Base-by-base conservation (phyloP, 2,329 filamentous ascomycete genomes). In the Neocucurbitaria cava region DNA sequence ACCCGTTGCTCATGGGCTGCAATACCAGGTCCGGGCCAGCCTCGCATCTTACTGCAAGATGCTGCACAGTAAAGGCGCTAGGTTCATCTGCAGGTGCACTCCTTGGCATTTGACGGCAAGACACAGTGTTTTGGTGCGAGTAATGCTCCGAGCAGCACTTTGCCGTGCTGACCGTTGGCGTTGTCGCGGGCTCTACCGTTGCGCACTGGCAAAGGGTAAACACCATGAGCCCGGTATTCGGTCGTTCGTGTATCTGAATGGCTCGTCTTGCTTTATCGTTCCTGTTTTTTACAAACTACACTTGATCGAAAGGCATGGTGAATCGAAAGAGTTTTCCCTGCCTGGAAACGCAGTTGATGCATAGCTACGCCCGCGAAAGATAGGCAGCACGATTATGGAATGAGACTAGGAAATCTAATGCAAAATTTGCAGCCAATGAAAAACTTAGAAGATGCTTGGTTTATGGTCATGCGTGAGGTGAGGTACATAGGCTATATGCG, bases 401-500 rank as follows among this genome's bases (percentile, higher is more conserved):
- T 45, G 43, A 30, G 33, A 51, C 28, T 39, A 31, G 39, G 31
- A 46, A 52, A 44, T 36, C 18, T 26, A 31, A 48, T 55, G 51
- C 48, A 47, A 50, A 46, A 41, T 46, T n/a, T 35, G 11, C 17
- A 48, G 40, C 54, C 54, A 60, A 60, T 55, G 26, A 45, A 30
- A 15, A n/a, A 20, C 38, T 35, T 24, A 33, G 13, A 28, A 45
- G 43, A 52, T 41, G 38, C 51, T n/a, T 36, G 38, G 46, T 54
- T 54, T 54, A 13, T n/a, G 41, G 33, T 52, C 41, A 42, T 43
- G 40, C 39, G 47, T 40, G 54, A 47, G 58, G 54, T 48, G 54
- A 50, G 38, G 38, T 45, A 59, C 46, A 58, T 47, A 50, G 54
- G 28, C 58, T 60, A 60, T 55, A 52, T 58, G 54, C 41, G 45